These are phyloP conservation scores for Fusarium sp. DNA, from an alignment of 2,329 filamentous ascomycete genomes.

Conservation along the genomic window DNA sequence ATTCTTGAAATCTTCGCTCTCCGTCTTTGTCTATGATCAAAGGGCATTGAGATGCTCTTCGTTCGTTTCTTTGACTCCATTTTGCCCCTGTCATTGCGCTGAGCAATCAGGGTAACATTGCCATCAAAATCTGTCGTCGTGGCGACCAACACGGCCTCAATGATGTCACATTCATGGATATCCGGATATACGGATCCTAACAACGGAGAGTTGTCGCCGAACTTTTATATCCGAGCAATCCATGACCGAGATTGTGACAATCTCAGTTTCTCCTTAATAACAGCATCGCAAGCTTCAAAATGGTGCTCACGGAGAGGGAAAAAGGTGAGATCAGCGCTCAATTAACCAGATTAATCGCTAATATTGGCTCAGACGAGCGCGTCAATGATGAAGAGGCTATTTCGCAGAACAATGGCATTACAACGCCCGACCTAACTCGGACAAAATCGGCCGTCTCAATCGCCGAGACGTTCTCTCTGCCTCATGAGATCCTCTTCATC, in stretches of 20 bases:
- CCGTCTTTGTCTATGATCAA: too few species aligned
- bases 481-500: conserved; percentile 32
- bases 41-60: too few species aligned
- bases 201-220: not conserved
- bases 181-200: not conserved
- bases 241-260: not conserved
- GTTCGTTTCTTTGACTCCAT: not conserved
- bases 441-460: conserved; percentile 35
- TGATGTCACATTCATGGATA: not conserved
- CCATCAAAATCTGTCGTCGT: not conserved
- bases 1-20: too few species aligned
- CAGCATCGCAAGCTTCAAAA: not conserved
- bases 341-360: accelerated
- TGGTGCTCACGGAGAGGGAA: conserved; percentile 8
- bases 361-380: not conserved
- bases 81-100: not conserved
- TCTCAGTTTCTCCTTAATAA: not conserved
- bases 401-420: conserved; percentile 21
- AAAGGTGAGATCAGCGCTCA: not conserved
- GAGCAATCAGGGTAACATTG: not conserved
- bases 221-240: not conserved
- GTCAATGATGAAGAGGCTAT: conserved; percentile 15
- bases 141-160: not conserved
- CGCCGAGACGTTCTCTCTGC: conserved; percentile 33
- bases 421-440: conserved; percentile 21